Base-by-base conservation (phyloP, 805 yeast species). In the Metschnikowia borealis region DNA sequence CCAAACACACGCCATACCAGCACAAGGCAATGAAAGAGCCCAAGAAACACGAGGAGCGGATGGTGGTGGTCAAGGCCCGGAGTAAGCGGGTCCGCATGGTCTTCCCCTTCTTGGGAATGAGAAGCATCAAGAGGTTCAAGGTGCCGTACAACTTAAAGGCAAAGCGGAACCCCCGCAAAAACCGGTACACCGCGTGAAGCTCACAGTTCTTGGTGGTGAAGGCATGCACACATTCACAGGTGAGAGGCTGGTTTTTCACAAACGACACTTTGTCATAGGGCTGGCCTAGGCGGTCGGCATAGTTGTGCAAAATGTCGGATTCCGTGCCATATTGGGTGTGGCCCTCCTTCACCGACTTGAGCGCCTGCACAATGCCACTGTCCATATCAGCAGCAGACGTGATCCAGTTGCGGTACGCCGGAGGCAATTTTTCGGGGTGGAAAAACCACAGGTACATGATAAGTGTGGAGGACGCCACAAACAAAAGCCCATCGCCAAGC, bases 351-450 rank as follows among this genome's bases (percentile, higher is more conserved):
- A 77, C 41, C 5, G 56, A 52, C 32, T 65, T 60, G 36, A 77
- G 64, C 3, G 65, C 64, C 14, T 58, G 57, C 3, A 72, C 60
- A 11, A 77, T 53, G 36, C 68, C 77, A 23, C 60, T 60, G 53
- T 77, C 80, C 75, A 76, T 73, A 48, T 70, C 66, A 6, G 81
- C 80, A 17, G 78, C 79, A 39, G 68, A 67, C 3, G 81, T 74
- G 55, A 77, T 77, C 81, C 81, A 77, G 46, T 64, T 63, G 26
- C 67, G 60, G 55, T 77, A 77, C 6, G 77, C 68, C 5, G 70
- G 72, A n/a, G 79, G 77, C 36, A 77, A 62, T 26, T 60, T 54
- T 8, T 66, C 64, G 2, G 79, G 80, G 46, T 62, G 50, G 61
- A 54, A 70, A 50, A 71, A 70, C 74, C 74, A 71, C 13, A 67